Percentiles rank a stretch among this genome's conserved stretches.
phyloP scores from a whole-genome alignment of 768 basidiomycete genomes.

The Neoboletus subvelutipes region DNA sequence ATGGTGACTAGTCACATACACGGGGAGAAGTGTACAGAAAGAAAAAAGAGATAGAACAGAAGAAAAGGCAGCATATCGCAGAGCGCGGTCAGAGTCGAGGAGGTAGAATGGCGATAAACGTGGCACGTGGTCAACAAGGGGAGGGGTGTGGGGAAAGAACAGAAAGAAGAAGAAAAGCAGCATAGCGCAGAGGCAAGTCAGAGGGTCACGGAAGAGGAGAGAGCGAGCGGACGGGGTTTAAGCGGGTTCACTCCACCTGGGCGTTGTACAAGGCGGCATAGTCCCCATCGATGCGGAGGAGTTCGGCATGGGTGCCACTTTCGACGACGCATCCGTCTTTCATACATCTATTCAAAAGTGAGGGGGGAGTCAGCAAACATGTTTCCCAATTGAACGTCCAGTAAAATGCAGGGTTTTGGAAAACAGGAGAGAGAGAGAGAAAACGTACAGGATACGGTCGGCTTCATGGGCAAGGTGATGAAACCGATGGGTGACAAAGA shows the following conservation, averaged over 20 bases:
- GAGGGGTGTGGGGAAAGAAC: neutral
- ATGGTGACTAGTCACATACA: too few relatives aligned
- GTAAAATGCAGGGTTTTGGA: neutral
- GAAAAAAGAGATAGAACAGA: neutral
- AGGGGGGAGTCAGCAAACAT: neutral
- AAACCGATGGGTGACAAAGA: constrained; percentile 59
- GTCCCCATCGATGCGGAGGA: constrained; percentile 11
- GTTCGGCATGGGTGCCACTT: constrained; percentile 29
- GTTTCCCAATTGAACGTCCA: neutral
- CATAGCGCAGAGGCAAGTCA: neutral
- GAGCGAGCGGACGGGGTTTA: neutral
- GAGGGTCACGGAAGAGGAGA: too few relatives aligned
- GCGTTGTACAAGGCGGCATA: constrained; percentile 32
- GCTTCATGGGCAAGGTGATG: constrained; percentile 48
- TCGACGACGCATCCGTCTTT: constrained; percentile 34
- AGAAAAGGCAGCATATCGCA: neutral
- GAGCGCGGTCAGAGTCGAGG: neutral
- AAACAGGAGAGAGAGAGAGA: neutral
- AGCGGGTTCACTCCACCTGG: constrained; percentile 3
- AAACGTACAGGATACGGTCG: constrained; percentile 50
- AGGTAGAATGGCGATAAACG: too few relatives aligned
- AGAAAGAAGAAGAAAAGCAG: neutral
- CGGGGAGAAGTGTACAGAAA: neutral
- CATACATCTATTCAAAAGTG: constrained; percentile 26
- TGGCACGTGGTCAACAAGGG: too few relatives aligned